Conservation (phyloP, 805 yeast species). For the Ogataea polymorpha region DNA sequence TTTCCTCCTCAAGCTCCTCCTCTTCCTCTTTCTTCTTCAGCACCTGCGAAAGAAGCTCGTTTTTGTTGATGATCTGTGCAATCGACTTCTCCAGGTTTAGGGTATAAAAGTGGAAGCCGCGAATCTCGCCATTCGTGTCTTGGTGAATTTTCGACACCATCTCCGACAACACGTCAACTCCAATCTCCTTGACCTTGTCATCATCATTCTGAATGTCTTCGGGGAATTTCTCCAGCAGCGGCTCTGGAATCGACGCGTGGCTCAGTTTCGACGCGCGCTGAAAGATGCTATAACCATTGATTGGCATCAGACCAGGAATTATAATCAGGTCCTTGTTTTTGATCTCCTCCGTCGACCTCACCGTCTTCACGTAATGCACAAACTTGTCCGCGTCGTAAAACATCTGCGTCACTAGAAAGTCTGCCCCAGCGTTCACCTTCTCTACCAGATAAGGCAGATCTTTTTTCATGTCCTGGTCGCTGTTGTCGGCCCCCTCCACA, state of each 20-base stretch:
- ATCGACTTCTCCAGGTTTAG: constrained; percentile 89
- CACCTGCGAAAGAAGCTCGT: constrained; percentile 50
- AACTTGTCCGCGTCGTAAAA: constrained; percentile 86
- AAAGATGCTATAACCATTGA: constrained; percentile 78
- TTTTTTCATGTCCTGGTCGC: constrained; percentile 58
- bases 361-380: constrained; percentile 54
- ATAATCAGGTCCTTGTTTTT: constrained; percentile 45
- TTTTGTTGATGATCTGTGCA: constrained; percentile 73
- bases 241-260: constrained; percentile 75
- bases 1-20: constrained; percentile 33
- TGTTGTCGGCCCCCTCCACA: constrained; percentile 74
- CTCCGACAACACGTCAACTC: constrained; percentile 69
- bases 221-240: constrained; percentile 52
- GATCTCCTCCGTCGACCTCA: constrained; percentile 40
- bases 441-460: constrained; percentile 82
- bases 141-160: constrained; percentile 56
- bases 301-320: constrained; percentile 90
- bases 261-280: constrained; percentile 85
- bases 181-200: constrained; percentile 74
- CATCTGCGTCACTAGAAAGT: constrained; percentile 85
- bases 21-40: constrained; percentile 35
- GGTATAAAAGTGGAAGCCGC: constrained; percentile 90
- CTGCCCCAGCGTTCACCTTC: constrained; percentile 92
- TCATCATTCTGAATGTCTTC: constrained; percentile 63
- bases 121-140: constrained; percentile 54